Percentiles rank a stretch among this genome's conserved stretches.
These are phyloP conservation scores for Mycena rebaudengoi DNA, from an alignment of 768 basidiomycete genomes.

Conservation along the genomic window DNA sequence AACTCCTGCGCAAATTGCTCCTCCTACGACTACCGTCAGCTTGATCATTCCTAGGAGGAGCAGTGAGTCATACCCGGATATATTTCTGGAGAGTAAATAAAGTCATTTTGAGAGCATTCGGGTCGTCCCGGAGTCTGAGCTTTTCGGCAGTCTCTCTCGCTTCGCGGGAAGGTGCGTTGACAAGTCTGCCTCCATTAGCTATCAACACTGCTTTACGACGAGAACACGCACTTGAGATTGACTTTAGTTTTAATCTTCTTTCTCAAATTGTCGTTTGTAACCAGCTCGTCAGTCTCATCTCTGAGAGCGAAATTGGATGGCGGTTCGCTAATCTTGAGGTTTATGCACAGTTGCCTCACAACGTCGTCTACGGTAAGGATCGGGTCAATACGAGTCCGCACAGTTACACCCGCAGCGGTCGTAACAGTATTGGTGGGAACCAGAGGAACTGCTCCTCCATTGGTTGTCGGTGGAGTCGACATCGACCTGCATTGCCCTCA, in stretches of 20 bases:
- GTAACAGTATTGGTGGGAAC: conserved; percentile 89
- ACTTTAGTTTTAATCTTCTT: conserved; percentile 82
- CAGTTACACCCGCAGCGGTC: conserved; percentile 75
- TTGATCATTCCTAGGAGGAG: background rate
- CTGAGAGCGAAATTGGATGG: conserved; percentile 79
- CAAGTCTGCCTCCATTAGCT: conserved; percentile 59
- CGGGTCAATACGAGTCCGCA: conserved; percentile 87
- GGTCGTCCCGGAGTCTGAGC: conserved; percentile 66
- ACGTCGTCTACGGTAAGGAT: conserved; percentile 87
- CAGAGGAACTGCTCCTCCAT: conserved; percentile 56
- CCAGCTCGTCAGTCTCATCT: conserved; percentile 83
- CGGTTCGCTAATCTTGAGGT: conserved; percentile 80
- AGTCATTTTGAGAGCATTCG: conserved; percentile 64
- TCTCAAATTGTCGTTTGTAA: conserved; percentile 88
- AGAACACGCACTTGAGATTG: conserved; percentile 71
- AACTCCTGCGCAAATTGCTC: conserved; percentile 86
- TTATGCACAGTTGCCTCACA: conserved; percentile 82
- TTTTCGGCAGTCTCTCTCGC: conserved; percentile 81
- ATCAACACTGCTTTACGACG: conserved; percentile 1
- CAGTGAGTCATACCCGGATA: conserved; percentile 64
- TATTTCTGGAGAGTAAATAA: conserved; percentile 83
- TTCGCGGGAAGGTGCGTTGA: conserved; percentile 82
- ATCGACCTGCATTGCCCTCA: conserved; percentile 30
- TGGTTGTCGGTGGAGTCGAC: conserved; percentile 45
- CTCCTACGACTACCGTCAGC: conserved; percentile 57